Evolutionary conservation across 306 rosid species (phyloP).

Genomic region (Mucuna pruriens): DNA sequence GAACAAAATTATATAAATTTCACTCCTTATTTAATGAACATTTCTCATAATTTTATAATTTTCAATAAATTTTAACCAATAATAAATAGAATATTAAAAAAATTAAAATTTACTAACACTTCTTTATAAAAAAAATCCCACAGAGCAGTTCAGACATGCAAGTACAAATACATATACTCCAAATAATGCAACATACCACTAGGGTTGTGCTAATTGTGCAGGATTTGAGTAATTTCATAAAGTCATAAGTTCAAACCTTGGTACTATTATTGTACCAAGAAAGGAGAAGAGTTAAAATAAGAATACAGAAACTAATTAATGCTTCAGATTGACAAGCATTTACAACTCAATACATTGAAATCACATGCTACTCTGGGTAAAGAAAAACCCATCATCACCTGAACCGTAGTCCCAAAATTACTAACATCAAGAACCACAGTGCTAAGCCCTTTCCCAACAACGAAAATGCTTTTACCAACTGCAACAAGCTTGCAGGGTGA

Average conservation of each 20-base stretch:
- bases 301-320: neutral
- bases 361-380: constrained; percentile 60
- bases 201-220: neutral
- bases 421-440: constrained; percentile 78
- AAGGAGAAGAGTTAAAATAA: neutral
- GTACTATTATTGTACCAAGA: neutral
- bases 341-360: constrained; percentile 73
- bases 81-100: no score
- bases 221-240: neutral
- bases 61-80: neutral
- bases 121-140: no score
- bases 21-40: neutral
- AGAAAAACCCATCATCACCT: constrained; percentile 73
- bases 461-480: constrained; percentile 66
- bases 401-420: constrained; percentile 54
- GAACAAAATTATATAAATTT: no score
- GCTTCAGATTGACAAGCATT: constrained; percentile 64
- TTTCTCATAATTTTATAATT: neutral
- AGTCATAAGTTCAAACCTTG: constrained; percentile 4
- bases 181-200: neutral
- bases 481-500: constrained; percentile 86
- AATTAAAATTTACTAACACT: no score
- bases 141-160: neutral
- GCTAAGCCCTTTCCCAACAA: constrained; percentile 83
- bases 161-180: constrained; percentile 8